Conservation (phyloP, 2,329 filamentous ascomycete species). For the Trichoderma aggressivum region DNA sequence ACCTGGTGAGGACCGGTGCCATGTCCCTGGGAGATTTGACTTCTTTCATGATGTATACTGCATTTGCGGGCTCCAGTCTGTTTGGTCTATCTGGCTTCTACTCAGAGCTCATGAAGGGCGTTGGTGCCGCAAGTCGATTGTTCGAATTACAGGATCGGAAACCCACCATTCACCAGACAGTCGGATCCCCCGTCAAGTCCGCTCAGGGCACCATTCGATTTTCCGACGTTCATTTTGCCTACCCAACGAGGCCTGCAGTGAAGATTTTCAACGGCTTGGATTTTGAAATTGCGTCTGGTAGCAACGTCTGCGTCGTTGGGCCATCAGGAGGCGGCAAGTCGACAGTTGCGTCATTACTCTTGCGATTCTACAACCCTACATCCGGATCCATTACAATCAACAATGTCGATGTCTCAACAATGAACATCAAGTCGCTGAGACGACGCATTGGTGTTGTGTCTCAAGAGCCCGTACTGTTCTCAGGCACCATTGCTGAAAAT, state of each 20-base stretch:
- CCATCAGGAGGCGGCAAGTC: slow-evolving; percentile 96
- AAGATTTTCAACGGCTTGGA: slow-evolving; percentile 83
- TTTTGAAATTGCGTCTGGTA: slow-evolving; percentile 89
- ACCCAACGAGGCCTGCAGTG: slow-evolving; percentile 89
- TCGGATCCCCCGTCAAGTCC: slow-evolving; percentile 72
- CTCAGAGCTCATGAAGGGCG: slow-evolving; percentile 98
- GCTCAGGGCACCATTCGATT: slow-evolving; percentile 89
- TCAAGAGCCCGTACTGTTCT: slow-evolving; percentile 92
- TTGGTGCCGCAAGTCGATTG: slow-evolving; percentile 90
- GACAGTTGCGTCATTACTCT: slow-evolving; percentile 84
- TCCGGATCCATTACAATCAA: slow-evolving; percentile 76
- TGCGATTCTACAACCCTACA: slow-evolving; percentile 87
- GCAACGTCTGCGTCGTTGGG: slow-evolving; percentile 93
- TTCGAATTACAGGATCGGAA: slow-evolving; percentile 94
- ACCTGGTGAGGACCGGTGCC: slow-evolving; percentile 79
- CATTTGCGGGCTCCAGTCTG: slow-evolving; percentile 78
- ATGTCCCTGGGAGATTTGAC: slow-evolving; percentile 92
- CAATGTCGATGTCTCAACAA: slow-evolving; percentile 73
- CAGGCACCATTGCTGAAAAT: slow-evolving; percentile 74
- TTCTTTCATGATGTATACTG: slow-evolving; percentile 98
- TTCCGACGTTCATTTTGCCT: slow-evolving; percentile 79
- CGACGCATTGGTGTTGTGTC: slow-evolving; percentile 92
- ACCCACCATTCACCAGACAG: slow-evolving; percentile 82
- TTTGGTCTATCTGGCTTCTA: slow-evolving; percentile 96
- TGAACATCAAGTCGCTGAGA: slow-evolving; percentile 92